Percentiles rank a stretch among this genome's conserved stretches.
phyloP scores from a whole-genome alignment of 208 protist genomes.

The Crithidia fasciculata region DNA sequence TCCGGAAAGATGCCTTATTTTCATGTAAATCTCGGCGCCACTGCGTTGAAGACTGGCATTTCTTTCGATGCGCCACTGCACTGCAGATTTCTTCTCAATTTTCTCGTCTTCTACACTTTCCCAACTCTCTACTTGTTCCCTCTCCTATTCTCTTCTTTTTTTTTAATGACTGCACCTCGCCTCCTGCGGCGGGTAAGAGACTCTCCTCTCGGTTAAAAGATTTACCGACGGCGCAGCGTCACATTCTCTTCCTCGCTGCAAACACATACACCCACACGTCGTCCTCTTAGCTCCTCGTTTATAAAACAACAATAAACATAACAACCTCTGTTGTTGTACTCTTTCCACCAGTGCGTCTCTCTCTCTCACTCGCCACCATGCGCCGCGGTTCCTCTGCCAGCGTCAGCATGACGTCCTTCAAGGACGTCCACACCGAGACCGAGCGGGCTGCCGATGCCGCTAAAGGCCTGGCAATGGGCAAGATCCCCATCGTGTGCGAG shows the following conservation, averaged over 20 bases:
- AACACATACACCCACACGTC: not conserved
- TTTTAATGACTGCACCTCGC: not conserved
- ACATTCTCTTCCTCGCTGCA: too few species aligned
- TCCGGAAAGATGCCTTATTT: not conserved
- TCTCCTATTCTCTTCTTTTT: not conserved
- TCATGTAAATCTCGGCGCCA: too few species aligned
- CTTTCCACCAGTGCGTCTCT: not conserved
- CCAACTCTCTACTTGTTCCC: not conserved
- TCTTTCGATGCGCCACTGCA: too few species aligned
- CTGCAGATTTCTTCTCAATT: not conserved
- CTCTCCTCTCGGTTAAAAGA: too few species aligned
- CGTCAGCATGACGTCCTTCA: slow-evolving; percentile 29
- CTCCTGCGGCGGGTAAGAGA: not conserved
- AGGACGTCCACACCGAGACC: slow-evolving; percentile 48
- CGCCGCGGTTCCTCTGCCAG: slow-evolving; percentile 5
- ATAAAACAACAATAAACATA: too few species aligned
- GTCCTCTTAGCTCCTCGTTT: too few species aligned
- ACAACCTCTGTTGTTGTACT: not conserved
- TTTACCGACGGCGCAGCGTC: too few species aligned
- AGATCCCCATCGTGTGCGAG: slow-evolving; percentile 87
- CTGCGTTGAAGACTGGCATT: too few species aligned
- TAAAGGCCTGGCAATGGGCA: slow-evolving; percentile 31
- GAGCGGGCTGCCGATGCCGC: slow-evolving; percentile 50
- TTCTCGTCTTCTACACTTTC: not conserved
- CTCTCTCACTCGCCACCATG: not conserved